Evolutionary conservation across 441 rosid genomes (phyloP).

Genomic region (Populus hybrid): DNA sequence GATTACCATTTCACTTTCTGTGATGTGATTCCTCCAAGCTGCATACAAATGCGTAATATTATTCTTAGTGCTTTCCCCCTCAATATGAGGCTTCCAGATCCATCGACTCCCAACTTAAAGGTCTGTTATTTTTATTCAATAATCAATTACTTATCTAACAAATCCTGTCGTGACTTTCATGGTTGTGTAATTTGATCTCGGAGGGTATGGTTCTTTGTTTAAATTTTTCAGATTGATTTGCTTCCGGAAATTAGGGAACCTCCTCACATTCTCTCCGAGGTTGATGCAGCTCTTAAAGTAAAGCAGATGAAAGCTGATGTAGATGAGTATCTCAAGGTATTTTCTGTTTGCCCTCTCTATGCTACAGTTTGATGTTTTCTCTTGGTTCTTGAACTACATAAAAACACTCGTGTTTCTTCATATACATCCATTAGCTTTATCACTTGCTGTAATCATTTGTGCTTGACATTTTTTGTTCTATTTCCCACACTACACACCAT

Average conservation of each 20-base stretch:
- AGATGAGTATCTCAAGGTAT: constrained; percentile 93
- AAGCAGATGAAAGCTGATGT: constrained; percentile 90
- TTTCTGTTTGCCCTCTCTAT: background rate
- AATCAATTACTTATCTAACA: background rate
- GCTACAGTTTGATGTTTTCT: background rate
- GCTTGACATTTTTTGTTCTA: background rate
- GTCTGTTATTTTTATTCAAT: constrained; percentile 24
- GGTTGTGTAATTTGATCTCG: background rate
- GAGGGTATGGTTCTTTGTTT: background rate
- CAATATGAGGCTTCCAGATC: too few species aligned
- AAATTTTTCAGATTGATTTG: constrained; percentile 74
- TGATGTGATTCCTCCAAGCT: too few species aligned
- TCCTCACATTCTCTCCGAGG: constrained; percentile 89
- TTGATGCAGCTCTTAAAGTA: constrained; percentile 81
- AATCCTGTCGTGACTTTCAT: background rate
- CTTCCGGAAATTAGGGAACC: constrained; percentile 88
- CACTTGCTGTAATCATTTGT: background rate
- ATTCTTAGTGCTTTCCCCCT: too few species aligned
- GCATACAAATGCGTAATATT: too few species aligned
- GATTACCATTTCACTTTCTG: too few species aligned
- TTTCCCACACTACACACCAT: background rate
- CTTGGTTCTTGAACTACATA: background rate
- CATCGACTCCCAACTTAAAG: constrained; percentile 69
- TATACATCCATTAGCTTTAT: background rate
- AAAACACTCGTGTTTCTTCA: background rate